Evolutionary conservation across 2,329 filamentous ascomycete genomes (phyloP).

Genomic region (Alternaria brassicae): DNA sequence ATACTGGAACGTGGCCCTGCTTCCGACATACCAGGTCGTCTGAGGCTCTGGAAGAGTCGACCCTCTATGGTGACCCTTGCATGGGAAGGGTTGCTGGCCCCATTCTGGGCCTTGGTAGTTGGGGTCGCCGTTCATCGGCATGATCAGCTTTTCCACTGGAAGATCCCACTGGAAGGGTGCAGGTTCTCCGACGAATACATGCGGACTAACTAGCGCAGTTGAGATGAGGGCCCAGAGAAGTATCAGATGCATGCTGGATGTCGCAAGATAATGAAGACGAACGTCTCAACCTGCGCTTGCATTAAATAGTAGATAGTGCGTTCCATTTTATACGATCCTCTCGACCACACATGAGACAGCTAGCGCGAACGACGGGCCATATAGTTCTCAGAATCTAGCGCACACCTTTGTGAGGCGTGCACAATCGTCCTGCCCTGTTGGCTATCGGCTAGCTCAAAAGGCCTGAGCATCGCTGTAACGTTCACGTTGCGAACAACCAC

Average conservation of each 20-base stretch:
- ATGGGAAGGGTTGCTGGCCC: conserved; percentile 11
- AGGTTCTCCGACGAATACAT: conserved; percentile 10
- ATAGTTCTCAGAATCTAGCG: not conserved
- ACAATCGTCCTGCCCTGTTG: not conserved
- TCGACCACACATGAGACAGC: not conserved
- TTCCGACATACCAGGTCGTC: conserved; percentile 6
- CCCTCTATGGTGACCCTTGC: conserved; percentile 4
- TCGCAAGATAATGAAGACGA: not conserved
- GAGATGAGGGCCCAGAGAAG: not conserved
- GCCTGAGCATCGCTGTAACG: not conserved
- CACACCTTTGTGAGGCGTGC: not conserved
- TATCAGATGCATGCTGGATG: not conserved
- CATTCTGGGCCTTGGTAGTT: conserved; percentile 6
- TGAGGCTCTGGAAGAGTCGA: not conserved
- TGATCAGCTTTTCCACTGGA: conserved; percentile 11
- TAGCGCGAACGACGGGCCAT: not conserved
- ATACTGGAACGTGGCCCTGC: conserved; percentile 7
- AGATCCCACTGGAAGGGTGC: conserved; percentile 1
- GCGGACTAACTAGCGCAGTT: not conserved
- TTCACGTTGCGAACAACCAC: not conserved
- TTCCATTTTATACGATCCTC: conserved; percentile 3
- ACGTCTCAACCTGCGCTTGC: not conserved
- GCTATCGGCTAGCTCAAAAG: not conserved
- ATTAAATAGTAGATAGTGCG: not conserved
- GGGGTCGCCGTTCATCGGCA: conserved; percentile 10